Conservation (phyloP, 352 stramenopile species). For the Plasmopara halstedii region DNA sequence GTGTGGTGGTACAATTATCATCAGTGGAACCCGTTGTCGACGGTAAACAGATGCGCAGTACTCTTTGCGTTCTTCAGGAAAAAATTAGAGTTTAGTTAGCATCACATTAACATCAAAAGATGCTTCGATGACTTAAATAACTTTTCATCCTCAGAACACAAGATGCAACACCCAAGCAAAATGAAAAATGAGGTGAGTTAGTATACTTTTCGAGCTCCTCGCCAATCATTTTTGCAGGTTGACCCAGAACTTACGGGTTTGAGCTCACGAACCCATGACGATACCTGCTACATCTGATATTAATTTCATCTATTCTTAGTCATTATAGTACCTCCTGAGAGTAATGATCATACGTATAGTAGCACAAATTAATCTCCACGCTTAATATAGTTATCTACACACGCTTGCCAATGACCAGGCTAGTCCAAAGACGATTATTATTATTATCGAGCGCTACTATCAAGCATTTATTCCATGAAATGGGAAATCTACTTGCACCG, state of each 20-base stretch:
- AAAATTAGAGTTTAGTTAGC: conserved; percentile 81
- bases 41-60: conserved; percentile 7
- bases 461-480: conserved; percentile 11
- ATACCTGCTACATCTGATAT: too few species aligned
- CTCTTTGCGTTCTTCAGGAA: conserved; percentile 62
- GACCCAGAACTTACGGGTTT: conserved; percentile 2
- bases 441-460: neutral
- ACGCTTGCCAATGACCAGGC: too few species aligned
- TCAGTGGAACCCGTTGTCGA: conserved; percentile 30
- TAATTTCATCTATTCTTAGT: too few species aligned
- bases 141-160: conserved; percentile 76
- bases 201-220: neutral
- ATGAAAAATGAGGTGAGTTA: conserved; percentile 9
- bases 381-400: neutral
- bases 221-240: conserved; percentile 17
- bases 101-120: conserved; percentile 30
- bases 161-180: conserved; percentile 11
- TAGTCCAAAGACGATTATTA: neutral
- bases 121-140: conserved; percentile 42
- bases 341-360: too few species aligned
- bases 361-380: neutral
- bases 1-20: conserved; percentile 69
- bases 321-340: too few species aligned
- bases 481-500: conserved; percentile 16
- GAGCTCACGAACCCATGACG: neutral